Evolutionary conservation across 371 early-diverging fungal genomes (phyloP), one percentile per base, ranked within the genome.

Genomic region (Blyttiomyces sp.): DNA sequence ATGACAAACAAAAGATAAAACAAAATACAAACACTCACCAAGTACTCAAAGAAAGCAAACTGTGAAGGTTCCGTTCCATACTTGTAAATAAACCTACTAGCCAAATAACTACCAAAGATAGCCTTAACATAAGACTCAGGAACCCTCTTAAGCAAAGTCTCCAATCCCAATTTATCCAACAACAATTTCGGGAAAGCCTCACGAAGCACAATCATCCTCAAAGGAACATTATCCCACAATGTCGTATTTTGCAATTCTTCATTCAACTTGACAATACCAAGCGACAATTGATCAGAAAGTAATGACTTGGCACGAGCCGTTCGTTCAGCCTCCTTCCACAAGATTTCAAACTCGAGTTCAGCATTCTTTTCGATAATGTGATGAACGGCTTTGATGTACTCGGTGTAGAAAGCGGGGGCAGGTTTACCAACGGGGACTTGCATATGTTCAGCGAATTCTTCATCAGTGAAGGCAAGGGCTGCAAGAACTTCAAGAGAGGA

Each of bases 31-130:
- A 39, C 11, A 39, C 39, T 39, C 33, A 32, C 61, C 94, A 97
- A 93, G 75, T 88, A 97, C 77, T 95, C 95, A 74, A 98, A 98
- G 88, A 98, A 98, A 46, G 97, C 94, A 79, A 98, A 97, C 78
- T 97, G 96, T 61, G 86, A 84, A 35, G 98, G 97, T 57, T 88
- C 82, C 34, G 88, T 87, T 31, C 98, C 98, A 64, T 93, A 95
- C 80, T 89, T 86, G 83, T 96, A 98, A 50, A 98, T 77, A 74
- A 98, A 98, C 52, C 91, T 84, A 54, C 88, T 88, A 11, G 98
- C 98, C 58, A 98, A 73, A 73, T 88, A 95, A 17, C 89, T 84
- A 54, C 98, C 96, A 83, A 97, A 98, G 69, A 98, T 94, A 53
- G 98, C 95, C 69, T 89, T 87, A 49, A 95, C 87, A 72, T 98